Evolutionary conservation across 1,284 basidiomycete species (phyloP).

Genomic region (Cutaneotrichosporon sp.): DNA sequence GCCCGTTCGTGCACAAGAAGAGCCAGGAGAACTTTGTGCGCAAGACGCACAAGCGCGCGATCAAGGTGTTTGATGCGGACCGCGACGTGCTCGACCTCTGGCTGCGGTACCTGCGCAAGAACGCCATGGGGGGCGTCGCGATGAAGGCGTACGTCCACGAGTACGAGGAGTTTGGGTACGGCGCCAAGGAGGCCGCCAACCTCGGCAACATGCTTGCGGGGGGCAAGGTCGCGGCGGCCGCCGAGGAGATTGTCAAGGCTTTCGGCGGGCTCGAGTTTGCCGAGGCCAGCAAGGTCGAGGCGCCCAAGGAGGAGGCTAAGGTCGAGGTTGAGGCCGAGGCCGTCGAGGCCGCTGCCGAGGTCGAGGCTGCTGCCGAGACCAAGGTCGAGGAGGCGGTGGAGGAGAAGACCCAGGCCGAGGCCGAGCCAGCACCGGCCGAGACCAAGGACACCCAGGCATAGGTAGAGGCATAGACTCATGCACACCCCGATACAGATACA

Average conservation of each 20-base stretch:
- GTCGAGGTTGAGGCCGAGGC: background rate
- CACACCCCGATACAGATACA: conserved; percentile 18
- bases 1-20: conserved; percentile 93
- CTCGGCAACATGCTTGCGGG: conserved; percentile 21
- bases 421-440: background rate
- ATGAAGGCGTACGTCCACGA: conserved; percentile 80
- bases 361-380: background rate
- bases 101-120: conserved; percentile 75
- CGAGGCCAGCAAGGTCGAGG: conserved; percentile 6
- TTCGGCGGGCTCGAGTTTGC: conserved; percentile 28
- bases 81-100: conserved; percentile 76
- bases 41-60: conserved; percentile 74
- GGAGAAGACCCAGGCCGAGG: conserved; percentile 4
- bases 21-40: conserved; percentile 94
- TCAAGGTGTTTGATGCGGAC: conserved; percentile 91
- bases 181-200: conserved; percentile 57
- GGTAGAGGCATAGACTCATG: conserved; percentile 3
- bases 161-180: conserved; percentile 67
- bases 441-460: conserved; percentile 16
- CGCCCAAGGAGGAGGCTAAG: conserved; percentile 1
- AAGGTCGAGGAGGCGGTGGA: conserved; percentile 1
- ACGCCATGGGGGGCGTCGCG: conserved; percentile 82
- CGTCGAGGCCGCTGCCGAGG: background rate
- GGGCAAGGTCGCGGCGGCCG: conserved; percentile 27
- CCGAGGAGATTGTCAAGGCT: conserved; percentile 30